phyloP scores from a whole-genome alignment of 148 eudicot species.

The Silene conica region DNA sequence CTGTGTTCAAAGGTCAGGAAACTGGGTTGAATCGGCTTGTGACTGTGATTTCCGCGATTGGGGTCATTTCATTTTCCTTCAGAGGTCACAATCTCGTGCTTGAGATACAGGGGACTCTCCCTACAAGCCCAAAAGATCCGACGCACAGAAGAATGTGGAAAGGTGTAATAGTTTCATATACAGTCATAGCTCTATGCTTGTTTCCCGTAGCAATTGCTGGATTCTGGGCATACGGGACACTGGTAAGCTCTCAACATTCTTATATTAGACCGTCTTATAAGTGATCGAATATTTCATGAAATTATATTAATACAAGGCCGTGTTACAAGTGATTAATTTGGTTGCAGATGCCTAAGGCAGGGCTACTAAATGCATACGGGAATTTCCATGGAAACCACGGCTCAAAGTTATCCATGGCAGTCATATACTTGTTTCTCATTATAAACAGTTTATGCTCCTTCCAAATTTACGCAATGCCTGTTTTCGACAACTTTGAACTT shows the following conservation, averaged over 20 bases:
- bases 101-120: slow-evolving; percentile 77
- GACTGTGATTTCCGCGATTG: slow-evolving; percentile 36
- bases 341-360: slow-evolving; percentile 19
- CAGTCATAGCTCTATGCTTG: slow-evolving; percentile 39
- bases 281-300: background rate
- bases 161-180: slow-evolving; percentile 43
- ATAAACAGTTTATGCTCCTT: slow-evolving; percentile 42
- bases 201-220: slow-evolving; percentile 61
- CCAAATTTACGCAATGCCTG: slow-evolving; percentile 55
- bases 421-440: slow-evolving; percentile 35
- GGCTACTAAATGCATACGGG: slow-evolving; percentile 8
- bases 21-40: background rate
- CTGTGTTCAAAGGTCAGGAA: background rate
- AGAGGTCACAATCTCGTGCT: slow-evolving; percentile 77
- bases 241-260: slow-evolving; percentile 22
- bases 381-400: slow-evolving; percentile 20
- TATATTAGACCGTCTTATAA: background rate
- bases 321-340: background rate
- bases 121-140: slow-evolving; percentile 33
- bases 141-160: slow-evolving; percentile 45
- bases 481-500: slow-evolving; percentile 61
- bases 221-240: slow-evolving; percentile 57
- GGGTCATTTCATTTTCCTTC: slow-evolving; percentile 47
- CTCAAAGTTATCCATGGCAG: slow-evolving; percentile 29
- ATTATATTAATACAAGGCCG: background rate